These are phyloP conservation scores for Volvox reticuliferus DNA, from an alignment of 139 green algal species.

Conservation along the genomic window DNA sequence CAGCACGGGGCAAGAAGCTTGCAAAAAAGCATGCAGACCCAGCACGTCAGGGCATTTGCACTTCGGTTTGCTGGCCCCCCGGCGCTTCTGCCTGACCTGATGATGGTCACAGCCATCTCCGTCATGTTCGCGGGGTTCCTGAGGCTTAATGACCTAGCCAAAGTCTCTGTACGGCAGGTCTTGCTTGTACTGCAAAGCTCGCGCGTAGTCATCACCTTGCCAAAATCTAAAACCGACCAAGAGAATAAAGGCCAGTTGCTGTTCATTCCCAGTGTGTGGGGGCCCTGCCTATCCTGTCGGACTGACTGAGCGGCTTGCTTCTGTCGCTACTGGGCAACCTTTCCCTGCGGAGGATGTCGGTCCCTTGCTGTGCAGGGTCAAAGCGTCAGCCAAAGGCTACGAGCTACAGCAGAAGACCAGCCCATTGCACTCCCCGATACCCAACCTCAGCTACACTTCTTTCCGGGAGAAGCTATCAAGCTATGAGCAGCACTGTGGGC, in stretches of 20 bases:
- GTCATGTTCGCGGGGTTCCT: slow-evolving; percentile 29
- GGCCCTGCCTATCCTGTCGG: background rate
- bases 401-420: no score
- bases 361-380: background rate
- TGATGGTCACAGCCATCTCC: background rate
- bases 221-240: slow-evolving; percentile 18
- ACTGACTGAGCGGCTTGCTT: slow-evolving; percentile 18
- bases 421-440: no score
- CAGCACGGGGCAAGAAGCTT: background rate
- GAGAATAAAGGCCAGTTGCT: background rate
- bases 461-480: no score
- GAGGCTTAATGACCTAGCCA: background rate
- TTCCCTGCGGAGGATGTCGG: background rate
- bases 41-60: no score
- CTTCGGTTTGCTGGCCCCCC: no score
- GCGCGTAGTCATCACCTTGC: slow-evolving; percentile 2
- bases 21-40: background rate
- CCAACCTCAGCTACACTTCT: no score
- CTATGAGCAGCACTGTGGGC: no score
- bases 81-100: no score
- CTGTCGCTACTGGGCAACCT: no score
- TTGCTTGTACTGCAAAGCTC: background rate
- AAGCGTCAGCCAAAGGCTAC: background rate
- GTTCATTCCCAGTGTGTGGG: background rate
- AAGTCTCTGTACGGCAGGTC: background rate